Conservation (phyloP, 2,329 filamentous ascomycete genomes). For the Leptographium lundbergii region DNA sequence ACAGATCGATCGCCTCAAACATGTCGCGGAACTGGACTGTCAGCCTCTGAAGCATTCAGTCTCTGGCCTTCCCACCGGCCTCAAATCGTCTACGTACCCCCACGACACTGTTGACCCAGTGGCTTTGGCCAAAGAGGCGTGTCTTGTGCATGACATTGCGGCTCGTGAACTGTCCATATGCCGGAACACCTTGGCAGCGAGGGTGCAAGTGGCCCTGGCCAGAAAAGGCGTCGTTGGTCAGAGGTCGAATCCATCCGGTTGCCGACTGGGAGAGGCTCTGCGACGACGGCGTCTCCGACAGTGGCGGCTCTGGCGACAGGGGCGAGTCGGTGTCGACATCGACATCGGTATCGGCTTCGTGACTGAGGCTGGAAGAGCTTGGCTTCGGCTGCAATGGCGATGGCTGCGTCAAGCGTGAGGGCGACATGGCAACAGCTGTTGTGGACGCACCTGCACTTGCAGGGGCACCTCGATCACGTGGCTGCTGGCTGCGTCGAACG, state of each 20-base stretch:
- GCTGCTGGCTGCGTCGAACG: neutral
- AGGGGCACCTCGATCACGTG: neutral
- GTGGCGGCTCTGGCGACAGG: neutral
- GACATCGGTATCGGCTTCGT: neutral
- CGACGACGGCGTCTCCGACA: neutral
- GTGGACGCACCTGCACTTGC: neutral
- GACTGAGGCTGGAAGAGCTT: neutral
- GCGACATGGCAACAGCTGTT: neutral
- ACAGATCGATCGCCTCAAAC: constrained; percentile 4
- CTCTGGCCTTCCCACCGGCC: neutral
- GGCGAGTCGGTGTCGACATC: neutral
- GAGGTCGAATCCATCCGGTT: neutral
- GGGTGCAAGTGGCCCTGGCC: neutral
- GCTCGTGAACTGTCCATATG: constrained; percentile 3
- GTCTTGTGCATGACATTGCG: constrained; percentile 28
- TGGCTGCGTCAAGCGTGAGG: neutral
- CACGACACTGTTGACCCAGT: constrained; percentile 31
- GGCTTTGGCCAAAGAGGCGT: constrained; percentile 43
- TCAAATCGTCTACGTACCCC: constrained; percentile 15
- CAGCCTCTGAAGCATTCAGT: neutral
- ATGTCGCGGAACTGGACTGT: constrained; percentile 7
- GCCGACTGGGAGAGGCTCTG: neutral
- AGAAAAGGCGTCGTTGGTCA: neutral
- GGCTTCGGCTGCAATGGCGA: neutral
- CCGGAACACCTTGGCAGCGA: neutral